Percentiles rank a stretch among this genome's conserved stretches.
Evolutionary conservation across 140 eudicot genomes (phyloP).

Genomic region (Oenanthe javanica): DNA sequence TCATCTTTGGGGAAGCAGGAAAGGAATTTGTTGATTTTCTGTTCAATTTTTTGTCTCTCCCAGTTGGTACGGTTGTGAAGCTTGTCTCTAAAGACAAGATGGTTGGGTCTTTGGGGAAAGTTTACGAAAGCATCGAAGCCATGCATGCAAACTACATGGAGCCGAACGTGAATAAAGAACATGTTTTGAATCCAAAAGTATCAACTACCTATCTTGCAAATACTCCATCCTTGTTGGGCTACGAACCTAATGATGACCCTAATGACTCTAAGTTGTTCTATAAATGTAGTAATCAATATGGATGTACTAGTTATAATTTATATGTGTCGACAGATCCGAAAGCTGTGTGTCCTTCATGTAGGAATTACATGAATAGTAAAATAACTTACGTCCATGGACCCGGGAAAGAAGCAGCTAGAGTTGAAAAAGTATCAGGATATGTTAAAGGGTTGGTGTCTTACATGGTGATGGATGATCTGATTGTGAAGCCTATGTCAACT

Average conservation of each 20-base stretch:
- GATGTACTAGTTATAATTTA: neutral
- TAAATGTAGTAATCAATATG: slow-evolving; percentile 1
- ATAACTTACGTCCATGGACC: neutral
- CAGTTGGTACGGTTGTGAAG: slow-evolving; percentile 29
- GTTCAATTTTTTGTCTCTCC: slow-evolving; percentile 35
- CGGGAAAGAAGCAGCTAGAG: neutral
- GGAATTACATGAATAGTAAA: neutral
- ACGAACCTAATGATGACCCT: neutral
- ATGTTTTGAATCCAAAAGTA: neutral
- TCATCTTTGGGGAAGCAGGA: slow-evolving; percentile 40
- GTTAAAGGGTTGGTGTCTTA: slow-evolving; percentile 38
- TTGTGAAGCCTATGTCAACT: slow-evolving; percentile 33
- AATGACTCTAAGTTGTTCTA: neutral
- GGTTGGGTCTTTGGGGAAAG: slow-evolving; percentile 27
- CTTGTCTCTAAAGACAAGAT: slow-evolving; percentile 27
- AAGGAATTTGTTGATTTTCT: slow-evolving; percentile 46
- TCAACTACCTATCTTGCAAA: too few relatives aligned
- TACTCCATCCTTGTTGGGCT: neutral
- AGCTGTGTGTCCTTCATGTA: neutral
- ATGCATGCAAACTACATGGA: slow-evolving; percentile 26
- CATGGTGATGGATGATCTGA: slow-evolving; percentile 36
- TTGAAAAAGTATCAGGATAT: slow-evolving; percentile 18
- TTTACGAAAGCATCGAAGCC: slow-evolving; percentile 39
- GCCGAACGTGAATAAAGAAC: slow-evolving; percentile 24
- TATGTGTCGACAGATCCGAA: neutral